Percentiles rank a stretch among this genome's conserved stretches.
phyloP scores from a whole-genome alignment of 768 basidiomycete genomes.

The Mycena crocata region DNA sequence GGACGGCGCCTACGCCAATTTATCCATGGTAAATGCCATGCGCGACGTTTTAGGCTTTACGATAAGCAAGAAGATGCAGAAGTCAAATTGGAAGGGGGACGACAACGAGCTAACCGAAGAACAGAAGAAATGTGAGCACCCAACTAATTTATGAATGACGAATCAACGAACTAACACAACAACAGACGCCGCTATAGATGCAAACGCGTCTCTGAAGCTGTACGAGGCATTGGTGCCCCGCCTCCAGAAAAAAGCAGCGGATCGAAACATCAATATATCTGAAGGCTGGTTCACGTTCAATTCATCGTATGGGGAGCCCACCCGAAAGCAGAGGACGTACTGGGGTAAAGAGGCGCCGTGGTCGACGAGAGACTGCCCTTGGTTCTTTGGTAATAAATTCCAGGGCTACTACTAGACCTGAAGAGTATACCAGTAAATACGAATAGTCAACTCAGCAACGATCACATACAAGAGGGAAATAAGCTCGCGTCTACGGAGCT shows the following conservation, averaged over 20 bases:
- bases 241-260: background rate
- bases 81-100: background rate
- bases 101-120: background rate
- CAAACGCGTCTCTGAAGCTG: background rate
- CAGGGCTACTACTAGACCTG: too few species aligned
- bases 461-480: too few species aligned
- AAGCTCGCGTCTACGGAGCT: too few species aligned
- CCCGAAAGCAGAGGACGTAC: background rate
- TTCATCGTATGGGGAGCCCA: background rate
- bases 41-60: background rate
- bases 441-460: too few species aligned
- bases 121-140: background rate
- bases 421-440: too few species aligned
- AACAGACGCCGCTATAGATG: background rate
- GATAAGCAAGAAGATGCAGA: background rate
- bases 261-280: background rate
- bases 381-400: background rate
- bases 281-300: background rate
- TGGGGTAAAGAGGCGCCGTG: background rate
- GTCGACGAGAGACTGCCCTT: background rate
- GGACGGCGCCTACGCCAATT: background rate
- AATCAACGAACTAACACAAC: background rate
- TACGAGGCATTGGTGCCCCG: background rate
- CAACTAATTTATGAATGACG: too few species aligned
- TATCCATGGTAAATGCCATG: background rate